Conservation (phyloP, 768 basidiomycete genomes). For the Suillus ampliporus region DNA sequence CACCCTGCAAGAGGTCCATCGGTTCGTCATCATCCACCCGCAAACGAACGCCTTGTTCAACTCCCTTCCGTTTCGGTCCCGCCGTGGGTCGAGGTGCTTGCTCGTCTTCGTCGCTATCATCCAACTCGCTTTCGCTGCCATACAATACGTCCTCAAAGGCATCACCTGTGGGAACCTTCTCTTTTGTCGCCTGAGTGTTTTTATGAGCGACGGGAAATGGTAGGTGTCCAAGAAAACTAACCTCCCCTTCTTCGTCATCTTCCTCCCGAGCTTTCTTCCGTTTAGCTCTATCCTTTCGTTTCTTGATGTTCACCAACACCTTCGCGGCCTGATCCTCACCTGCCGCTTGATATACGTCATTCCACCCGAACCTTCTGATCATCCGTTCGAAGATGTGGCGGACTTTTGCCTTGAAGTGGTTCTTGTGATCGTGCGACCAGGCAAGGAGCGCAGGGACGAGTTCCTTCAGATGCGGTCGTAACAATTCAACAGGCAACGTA, state of each 20-base stretch:
- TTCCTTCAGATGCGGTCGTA: conserved; percentile 76
- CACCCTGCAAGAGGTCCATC: conserved; percentile 91
- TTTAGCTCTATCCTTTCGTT: conserved; percentile 93
- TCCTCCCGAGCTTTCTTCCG: conserved; percentile 73
- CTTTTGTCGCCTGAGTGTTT: conserved; percentile 43
- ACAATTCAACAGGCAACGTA: conserved; percentile 70
- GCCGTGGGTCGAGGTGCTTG: conserved; percentile 33
- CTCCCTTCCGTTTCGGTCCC: conserved; percentile 41
- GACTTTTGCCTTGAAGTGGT: conserved; percentile 97
- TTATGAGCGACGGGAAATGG: not conserved
- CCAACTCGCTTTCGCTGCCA: conserved; percentile 92
- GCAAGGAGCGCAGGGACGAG: conserved; percentile 85
- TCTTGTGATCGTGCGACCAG: conserved; percentile 98
- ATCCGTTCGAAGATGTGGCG: conserved; percentile 97
- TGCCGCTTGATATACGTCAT: conserved; percentile 76
- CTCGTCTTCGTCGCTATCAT: conserved; percentile 70
- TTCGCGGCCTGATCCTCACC: conserved; percentile 85
- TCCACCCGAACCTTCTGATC: conserved; percentile 88
- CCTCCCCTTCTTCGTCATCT: conserved; percentile 65
- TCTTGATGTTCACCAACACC: conserved; percentile 92
- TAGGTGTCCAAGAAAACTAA: conserved; percentile 21
- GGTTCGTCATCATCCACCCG: conserved; percentile 91
- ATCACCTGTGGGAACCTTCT: conserved; percentile 69
- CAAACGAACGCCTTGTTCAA: conserved; percentile 64
- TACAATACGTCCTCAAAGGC: conserved; percentile 98